Base-by-base conservation (phyloP, 768 basidiomycete species). In the Calocybe cyanea region DNA sequence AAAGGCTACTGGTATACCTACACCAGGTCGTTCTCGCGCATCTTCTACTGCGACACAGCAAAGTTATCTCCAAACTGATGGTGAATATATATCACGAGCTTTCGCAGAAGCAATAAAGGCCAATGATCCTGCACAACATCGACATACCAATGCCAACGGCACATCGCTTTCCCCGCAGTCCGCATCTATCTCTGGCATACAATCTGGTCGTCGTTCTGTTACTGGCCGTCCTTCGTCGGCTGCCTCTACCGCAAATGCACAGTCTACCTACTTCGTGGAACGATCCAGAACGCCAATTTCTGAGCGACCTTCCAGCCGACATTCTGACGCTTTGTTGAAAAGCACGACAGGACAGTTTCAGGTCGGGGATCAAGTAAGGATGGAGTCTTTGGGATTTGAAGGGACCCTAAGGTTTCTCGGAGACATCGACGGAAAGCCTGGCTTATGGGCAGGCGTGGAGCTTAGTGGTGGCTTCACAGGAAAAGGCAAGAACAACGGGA, bases 401-500 rank as follows among this genome's bases (percentile, higher is more conserved):
- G 95, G 95, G 14, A 76, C 70, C 7, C 65, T 98, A 35, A 70
- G 80, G 49, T 97, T 81, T 64, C 50, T 94, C 14, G 95, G 95
- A 4, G 77, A 80, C 54, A 93, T 96, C 45, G 84, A 88, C 14
- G 90, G 90, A 41, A 97, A 97, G 63, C 73, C 79, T 2, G 95
- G 94, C 3, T 67, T 83, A 5, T 99, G 91, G 89, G 95, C 90
- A 13, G 95, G 95, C 11, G 90, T 99, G 17, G 91, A 97, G 65
- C 73, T 99, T 17, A 71, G 79, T 54, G 85, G 84, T 28, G 88
- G 89, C 5, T 95, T 92, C 60, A 64, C 76, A 14, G 93, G 95
- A 15, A 89, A 87, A 63, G 95, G 95, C 0, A 99, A 98, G 70
- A 99, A 99, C 57, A 81, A 97, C 56, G 95, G 95, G 25, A 78